Base-by-base conservation (phyloP, 1,139 yeast genomes). In the Casaregolazyma lundiana region DNA sequence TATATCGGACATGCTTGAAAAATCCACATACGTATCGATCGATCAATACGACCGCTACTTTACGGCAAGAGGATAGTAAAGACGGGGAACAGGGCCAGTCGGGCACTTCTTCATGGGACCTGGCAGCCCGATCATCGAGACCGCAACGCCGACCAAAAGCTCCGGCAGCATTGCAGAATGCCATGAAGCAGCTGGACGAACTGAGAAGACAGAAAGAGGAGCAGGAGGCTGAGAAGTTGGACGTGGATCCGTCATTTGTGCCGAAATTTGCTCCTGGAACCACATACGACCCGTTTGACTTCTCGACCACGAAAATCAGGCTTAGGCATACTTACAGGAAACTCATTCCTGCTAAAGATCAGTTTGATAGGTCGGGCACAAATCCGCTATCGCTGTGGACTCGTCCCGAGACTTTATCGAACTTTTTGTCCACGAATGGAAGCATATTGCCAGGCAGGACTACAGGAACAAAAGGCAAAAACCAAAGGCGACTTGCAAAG, bases 401-500 rank as follows among this genome's bases (percentile, higher is more conserved):
- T 52, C 56, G 61, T 73, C 68, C 90, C 3, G 76, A 71, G 50
- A 67, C 78, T 7, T 71, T 84, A 49, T 78, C 84, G 3, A 68
- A 71, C 47, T 84, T 73, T 56, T 60, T 84, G 48, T 69, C 81
- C 6, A 57, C 76, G 8, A 77, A 81, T 13, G 92, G 92, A n/a
- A 78, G 76, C 54, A 83, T 84, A 43, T 66, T 78, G 47, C 80
- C 84, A 4, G 72, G 85, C 46, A 68, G 72, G 24, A 67, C 72
- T 17, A 77, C 83, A 6, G 87, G 86, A 2, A 73, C 81, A 55
- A 71, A 64, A 47, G 71, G 73, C 16, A 69, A 67, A 53, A 83
- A 81, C 56, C 92, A 84, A 59, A 75, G 73, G 60, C 69, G 70
- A 53, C 68, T 84, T 55, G 72, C 84, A 1, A 78, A 74, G 53